Conservation (phyloP, 495 filamentous ascomycete species). For the Neurospora sublineolata region DNA sequence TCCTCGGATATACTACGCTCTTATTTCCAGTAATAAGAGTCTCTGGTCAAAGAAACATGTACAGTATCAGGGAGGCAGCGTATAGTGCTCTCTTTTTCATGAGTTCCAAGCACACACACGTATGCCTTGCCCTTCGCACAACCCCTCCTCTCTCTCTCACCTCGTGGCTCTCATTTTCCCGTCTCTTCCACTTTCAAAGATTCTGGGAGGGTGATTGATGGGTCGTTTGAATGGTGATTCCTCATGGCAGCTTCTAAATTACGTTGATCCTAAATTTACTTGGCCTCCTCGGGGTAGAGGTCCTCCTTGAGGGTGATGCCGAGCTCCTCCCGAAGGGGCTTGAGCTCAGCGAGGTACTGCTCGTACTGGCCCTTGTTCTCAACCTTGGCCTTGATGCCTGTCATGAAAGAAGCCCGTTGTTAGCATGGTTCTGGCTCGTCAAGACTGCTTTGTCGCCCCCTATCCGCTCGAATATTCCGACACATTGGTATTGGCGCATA, state of each 20-base stretch:
- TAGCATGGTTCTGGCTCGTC: background rate
- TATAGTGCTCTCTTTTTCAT: background rate
- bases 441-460: background rate
- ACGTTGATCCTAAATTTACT: conserved; percentile 19
- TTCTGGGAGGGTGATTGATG: background rate
- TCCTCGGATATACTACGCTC: background rate
- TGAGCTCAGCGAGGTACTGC: conserved; percentile 90
- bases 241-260: background rate
- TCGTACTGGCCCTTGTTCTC: conserved; percentile 97
- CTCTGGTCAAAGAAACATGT: background rate
- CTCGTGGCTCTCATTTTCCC: background rate
- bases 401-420: background rate
- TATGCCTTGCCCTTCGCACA: background rate
- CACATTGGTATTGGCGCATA: background rate
- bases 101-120: background rate
- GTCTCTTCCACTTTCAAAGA: background rate
- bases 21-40: background rate
- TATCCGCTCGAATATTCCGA: background rate
- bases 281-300: conserved; percentile 69
- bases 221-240: conserved; percentile 3
- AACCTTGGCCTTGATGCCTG: conserved; percentile 98
- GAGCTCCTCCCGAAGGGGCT: conserved; percentile 83
- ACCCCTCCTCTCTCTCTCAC: background rate
- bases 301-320: conserved; percentile 87
- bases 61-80: background rate